A percentile compares a stretch with the other conserved stretches of the same genome.
phyloP scores from a whole-genome alignment of 2,329 filamentous ascomycete genomes.

The Penicillium paneum region DNA sequence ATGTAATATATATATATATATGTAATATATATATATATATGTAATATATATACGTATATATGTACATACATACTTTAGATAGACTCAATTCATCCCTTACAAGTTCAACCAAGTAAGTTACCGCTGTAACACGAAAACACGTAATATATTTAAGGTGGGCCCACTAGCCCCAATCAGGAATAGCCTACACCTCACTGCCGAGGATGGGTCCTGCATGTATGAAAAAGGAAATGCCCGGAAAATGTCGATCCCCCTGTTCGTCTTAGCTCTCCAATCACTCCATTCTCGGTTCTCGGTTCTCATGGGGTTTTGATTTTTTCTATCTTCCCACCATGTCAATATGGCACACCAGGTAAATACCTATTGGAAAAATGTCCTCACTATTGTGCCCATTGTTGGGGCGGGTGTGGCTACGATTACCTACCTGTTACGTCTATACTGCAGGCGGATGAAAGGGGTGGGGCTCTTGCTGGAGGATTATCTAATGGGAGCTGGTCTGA shows the following conservation, averaged over 20 bases:
- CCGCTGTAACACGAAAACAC: too few relatives aligned
- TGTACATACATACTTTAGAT: too few relatives aligned
- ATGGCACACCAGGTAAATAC: not conserved
- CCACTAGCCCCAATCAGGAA: too few relatives aligned
- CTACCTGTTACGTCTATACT: constrained; percentile 17
- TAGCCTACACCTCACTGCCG: too few relatives aligned
- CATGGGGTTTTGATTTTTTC: not conserved
- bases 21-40: too few relatives aligned
- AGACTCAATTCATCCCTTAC: too few relatives aligned
- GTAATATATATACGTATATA: too few relatives aligned
- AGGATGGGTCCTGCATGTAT: too few relatives aligned
- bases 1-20: too few relatives aligned
- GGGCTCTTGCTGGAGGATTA: constrained; percentile 13
- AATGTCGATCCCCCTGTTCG: not conserved
- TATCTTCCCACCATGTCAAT: not conserved
- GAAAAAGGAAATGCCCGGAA: too few relatives aligned
- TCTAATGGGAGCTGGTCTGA: constrained; percentile 16
- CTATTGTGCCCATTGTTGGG: constrained; percentile 15
- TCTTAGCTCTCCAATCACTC: not conserved
- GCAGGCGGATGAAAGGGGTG: constrained; percentile 5
- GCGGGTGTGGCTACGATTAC: constrained; percentile 14
- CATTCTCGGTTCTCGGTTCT: not conserved
- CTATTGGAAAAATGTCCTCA: constrained; percentile 17
- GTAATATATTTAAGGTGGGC: too few relatives aligned
- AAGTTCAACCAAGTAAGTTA: too few relatives aligned